These are phyloP conservation scores for Helianthus tuberosus DNA, from an alignment of 129 eudicot species.

Conservation along the genomic window DNA sequence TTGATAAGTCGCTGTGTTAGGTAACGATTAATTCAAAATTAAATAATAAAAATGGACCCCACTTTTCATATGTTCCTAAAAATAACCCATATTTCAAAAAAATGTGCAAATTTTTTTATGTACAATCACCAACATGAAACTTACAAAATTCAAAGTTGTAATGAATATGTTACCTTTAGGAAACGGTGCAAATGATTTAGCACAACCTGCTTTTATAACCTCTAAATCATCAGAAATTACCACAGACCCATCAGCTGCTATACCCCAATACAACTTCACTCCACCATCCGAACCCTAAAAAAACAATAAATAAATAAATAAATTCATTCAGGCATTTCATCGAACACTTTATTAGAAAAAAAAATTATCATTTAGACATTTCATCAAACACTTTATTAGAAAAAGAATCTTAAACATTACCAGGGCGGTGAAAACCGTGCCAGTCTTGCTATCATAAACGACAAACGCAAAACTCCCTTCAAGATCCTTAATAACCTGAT, in stretches of 20 bases:
- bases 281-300: conserved; percentile 94
- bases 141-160: not conserved
- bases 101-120: not conserved
- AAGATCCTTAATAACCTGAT: conserved; percentile 92
- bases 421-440: conserved; percentile 90
- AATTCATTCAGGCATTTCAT: conserved; percentile 7
- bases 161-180: conserved; percentile 54
- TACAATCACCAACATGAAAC: not conserved
- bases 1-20: too few relatives aligned
- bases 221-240: conserved; percentile 90
- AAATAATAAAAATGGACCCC: too few relatives aligned
- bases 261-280: conserved; percentile 87
- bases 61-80: too few relatives aligned
- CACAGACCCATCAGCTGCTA: conserved; percentile 91
- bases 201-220: conserved; percentile 84
- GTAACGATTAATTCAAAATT: too few relatives aligned
- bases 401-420: conserved; percentile 35
- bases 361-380: not conserved
- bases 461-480: conserved; percentile 94
- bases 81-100: too few relatives aligned
- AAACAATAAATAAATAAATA: not conserved
- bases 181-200: conserved; percentile 93
- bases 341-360: conserved; percentile 12
- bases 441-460: conserved; percentile 81
- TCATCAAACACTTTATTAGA: conserved; percentile 13